These are phyloP conservation scores for Mallotus repandus DNA, from an alignment of 441 rosid genomes.

Conservation along the genomic window DNA sequence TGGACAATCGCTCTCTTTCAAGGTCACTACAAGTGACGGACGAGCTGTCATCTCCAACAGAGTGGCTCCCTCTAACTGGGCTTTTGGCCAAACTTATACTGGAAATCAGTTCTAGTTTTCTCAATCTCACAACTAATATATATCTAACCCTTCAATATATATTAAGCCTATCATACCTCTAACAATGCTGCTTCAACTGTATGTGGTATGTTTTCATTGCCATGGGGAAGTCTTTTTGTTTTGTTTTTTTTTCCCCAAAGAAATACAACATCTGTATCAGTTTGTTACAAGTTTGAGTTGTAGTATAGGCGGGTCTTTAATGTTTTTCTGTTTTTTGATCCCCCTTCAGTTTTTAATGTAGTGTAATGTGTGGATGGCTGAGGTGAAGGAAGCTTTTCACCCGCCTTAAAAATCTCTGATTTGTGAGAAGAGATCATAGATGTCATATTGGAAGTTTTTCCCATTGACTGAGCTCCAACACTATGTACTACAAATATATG, in stretches of 20 bases:
- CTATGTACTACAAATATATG: neutral
- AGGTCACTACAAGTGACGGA: constrained; percentile 40
- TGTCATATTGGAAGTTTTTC: neutral
- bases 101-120: constrained; percentile 30
- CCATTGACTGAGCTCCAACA: neutral
- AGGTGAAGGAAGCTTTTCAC: constrained; percentile 9
- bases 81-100: constrained; percentile 37
- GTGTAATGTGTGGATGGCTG: constrained; percentile 6
- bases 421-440: neutral
- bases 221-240: neutral
- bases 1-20: constrained; percentile 43
- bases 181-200: neutral
- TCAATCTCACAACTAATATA: no score
- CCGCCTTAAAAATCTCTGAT: neutral
- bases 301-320: neutral
- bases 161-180: no score
- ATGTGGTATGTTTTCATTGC: neutral
- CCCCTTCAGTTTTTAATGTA: no score
- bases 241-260: neutral
- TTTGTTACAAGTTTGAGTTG: constrained; percentile 1
- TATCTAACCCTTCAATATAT: neutral
- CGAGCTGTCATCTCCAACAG: constrained; percentile 23
- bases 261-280: neutral
- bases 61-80: constrained; percentile 39
- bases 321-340: neutral